Percentiles rank a stretch among this genome's conserved stretches.
Evolutionary conservation across 768 basidiomycete genomes (phyloP).

Genomic region (Amanita fuliginea): DNA sequence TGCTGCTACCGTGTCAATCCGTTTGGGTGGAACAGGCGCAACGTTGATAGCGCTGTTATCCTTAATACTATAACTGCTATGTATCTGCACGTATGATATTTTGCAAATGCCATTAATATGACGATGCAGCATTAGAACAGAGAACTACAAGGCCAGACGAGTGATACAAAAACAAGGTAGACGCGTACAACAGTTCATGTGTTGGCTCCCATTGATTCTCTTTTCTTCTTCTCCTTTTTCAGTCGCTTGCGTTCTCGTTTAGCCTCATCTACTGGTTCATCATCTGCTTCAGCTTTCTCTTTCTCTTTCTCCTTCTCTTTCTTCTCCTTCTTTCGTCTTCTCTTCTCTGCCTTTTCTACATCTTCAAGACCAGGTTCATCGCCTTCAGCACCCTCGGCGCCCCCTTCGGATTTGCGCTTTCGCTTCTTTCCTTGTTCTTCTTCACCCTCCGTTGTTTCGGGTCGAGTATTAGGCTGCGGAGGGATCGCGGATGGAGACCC

Average conservation of each 20-base stretch:
- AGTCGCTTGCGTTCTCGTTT: conserved; percentile 50
- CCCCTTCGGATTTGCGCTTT: conserved; percentile 61
- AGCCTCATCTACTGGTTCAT: conserved; percentile 42
- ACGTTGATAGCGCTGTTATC: conserved; percentile 20
- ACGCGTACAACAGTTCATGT: conserved; percentile 8
- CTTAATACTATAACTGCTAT: conserved; percentile 18
- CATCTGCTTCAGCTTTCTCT: conserved; percentile 32
- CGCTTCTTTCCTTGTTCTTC: conserved; percentile 52
- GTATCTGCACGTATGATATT: background rate
- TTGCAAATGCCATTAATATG: background rate
- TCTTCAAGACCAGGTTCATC: conserved; percentile 24
- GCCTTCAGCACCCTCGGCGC: conserved; percentile 23
- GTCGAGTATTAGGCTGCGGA: background rate
- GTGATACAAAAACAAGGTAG: background rate
- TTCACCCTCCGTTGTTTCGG: conserved; percentile 23
- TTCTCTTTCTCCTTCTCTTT: conserved; percentile 57
- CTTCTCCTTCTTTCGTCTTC: conserved; percentile 54
- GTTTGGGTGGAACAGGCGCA: conserved; percentile 21
- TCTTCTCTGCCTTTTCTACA: conserved; percentile 44
- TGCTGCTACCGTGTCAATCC: conserved; percentile 22
- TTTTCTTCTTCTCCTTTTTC: conserved; percentile 60
- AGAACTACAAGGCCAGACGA: no score
- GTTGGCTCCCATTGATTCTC: conserved; percentile 30
- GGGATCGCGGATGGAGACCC: background rate
- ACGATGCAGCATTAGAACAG: background rate